Evolutionary conservation across 78 protist species (phyloP).

Genomic region (Pelomyxa schiedti): DNA sequence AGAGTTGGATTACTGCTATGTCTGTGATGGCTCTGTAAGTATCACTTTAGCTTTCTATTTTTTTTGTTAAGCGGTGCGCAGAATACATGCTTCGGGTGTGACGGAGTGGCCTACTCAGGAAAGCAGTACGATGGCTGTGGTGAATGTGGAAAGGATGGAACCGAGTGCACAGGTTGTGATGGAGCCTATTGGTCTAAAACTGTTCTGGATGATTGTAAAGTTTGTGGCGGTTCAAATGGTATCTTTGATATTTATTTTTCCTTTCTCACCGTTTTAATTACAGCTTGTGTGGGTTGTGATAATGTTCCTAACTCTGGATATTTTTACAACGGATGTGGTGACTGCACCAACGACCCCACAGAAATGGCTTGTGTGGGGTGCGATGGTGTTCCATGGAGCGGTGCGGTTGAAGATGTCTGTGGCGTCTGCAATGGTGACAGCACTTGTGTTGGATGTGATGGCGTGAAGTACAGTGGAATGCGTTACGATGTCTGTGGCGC

Average conservation of each 20-base stretch:
- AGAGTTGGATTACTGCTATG: too few relatives aligned
- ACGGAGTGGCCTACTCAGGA: too few relatives aligned
- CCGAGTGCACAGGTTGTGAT: constrained; percentile 22
- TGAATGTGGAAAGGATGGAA: constrained; percentile 19
- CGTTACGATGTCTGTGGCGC: constrained; percentile 30
- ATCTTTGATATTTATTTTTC: constrained; percentile 47
- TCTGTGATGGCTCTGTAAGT: too few relatives aligned
- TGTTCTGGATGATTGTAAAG: constrained; percentile 13
- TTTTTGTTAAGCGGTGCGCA: too few relatives aligned
- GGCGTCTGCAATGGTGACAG: constrained; percentile 48
- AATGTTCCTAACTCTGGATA: background rate
- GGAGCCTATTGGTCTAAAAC: background rate
- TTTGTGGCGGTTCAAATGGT: constrained; percentile 41
- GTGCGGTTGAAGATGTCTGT: constrained; percentile 16
- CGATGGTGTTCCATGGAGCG: constrained; percentile 42
- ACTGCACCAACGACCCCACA: constrained; percentile 30
- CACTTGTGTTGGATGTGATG: background rate
- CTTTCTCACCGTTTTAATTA: constrained; percentile 24
- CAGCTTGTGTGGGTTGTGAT: constrained; percentile 32
- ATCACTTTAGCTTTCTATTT: too few relatives aligned
- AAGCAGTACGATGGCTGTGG: too few relatives aligned
- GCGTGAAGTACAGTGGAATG: background rate
- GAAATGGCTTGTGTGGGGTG: constrained; percentile 33
- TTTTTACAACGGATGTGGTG: constrained; percentile 13
- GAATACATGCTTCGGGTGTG: too few relatives aligned